Conservation (phyloP, 2,329 filamentous ascomycete genomes). For the Fusarium torreyae region DNA sequence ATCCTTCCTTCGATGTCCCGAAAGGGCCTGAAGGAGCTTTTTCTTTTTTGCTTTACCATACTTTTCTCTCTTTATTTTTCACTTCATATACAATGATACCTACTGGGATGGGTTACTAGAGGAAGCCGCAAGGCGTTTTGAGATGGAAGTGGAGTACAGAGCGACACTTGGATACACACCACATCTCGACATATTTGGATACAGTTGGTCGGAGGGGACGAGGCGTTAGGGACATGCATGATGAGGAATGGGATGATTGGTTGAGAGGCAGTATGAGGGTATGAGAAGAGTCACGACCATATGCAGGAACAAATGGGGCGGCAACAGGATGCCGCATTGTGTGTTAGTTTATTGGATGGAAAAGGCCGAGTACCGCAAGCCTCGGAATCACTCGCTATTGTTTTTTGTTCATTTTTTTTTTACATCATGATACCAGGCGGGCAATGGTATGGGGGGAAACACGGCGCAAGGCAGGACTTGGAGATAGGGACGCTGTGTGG, state of each 20-base stretch:
- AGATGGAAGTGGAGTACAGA: slow-evolving; percentile 45
- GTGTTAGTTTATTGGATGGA: slow-evolving; percentile 31
- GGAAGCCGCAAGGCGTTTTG: slow-evolving; percentile 59
- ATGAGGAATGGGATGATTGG: slow-evolving; percentile 29
- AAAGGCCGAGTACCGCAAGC: slow-evolving; percentile 37
- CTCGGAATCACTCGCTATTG: slow-evolving; percentile 46
- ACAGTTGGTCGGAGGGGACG: slow-evolving; percentile 38
- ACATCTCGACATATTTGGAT: slow-evolving; percentile 48
- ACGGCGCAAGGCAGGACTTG: slow-evolving; percentile 42
- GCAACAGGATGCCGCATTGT: slow-evolving; percentile 31
- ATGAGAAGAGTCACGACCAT: slow-evolving; percentile 31
- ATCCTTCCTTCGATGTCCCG: slow-evolving; percentile 47
- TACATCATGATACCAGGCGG: slow-evolving; percentile 48
- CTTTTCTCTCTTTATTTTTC: slow-evolving; percentile 43
- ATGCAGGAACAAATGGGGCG: slow-evolving; percentile 50
- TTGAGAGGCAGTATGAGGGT: slow-evolving; percentile 27
- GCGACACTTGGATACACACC: slow-evolving; percentile 52
- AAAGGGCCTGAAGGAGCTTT: slow-evolving; percentile 37
- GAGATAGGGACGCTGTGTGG: slow-evolving; percentile 34
- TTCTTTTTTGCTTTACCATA: slow-evolving; percentile 48
- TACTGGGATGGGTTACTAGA: slow-evolving; percentile 56
- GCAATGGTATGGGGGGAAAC: slow-evolving; percentile 44
- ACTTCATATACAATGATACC: slow-evolving; percentile 54
- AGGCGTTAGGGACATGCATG: slow-evolving; percentile 44
- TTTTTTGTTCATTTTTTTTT: slow-evolving; percentile 28